Percentiles rank a stretch among this genome's conserved stretches.
Conservation (phyloP, 2,329 filamentous ascomycete species). For the Orbilia oligospora region DNA sequence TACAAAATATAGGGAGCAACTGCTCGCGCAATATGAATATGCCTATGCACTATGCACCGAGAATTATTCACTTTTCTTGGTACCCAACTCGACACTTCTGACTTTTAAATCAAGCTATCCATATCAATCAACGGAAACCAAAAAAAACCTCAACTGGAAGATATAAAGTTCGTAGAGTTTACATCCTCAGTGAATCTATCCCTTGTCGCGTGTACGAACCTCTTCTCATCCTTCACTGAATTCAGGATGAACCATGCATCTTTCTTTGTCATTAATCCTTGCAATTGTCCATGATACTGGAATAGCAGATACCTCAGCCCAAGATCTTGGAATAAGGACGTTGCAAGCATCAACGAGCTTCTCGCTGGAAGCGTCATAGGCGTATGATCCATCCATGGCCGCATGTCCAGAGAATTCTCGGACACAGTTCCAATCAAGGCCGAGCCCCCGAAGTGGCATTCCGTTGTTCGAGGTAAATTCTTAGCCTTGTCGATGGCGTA, state of each 20-base stretch:
- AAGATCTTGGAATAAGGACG: slow-evolving; percentile 94
- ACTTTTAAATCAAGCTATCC: not conserved
- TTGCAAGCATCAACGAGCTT: slow-evolving; percentile 84
- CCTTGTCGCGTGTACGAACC: slow-evolving; percentile 67
- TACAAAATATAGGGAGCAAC: not conserved
- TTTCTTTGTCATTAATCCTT: slow-evolving; percentile 94
- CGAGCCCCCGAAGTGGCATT: slow-evolving; percentile 84
- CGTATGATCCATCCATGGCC: slow-evolving; percentile 99
- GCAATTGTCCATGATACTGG: slow-evolving; percentile 82
- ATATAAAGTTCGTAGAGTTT: slow-evolving; percentile 11
- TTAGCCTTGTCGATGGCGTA: slow-evolving; percentile 81
- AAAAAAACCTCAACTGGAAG: slow-evolving; percentile 21
- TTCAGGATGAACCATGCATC: slow-evolving; percentile 96
- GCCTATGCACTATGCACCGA: not conserved
- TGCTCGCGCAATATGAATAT: not conserved
- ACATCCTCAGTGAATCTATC: slow-evolving; percentile 51
- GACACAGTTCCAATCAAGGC: slow-evolving; percentile 48
- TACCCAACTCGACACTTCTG: not conserved
- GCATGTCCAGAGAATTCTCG: slow-evolving; percentile 78
- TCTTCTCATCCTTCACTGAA: slow-evolving; percentile 75
- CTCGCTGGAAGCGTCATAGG: slow-evolving; percentile 88
- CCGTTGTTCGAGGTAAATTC: slow-evolving; percentile 65
- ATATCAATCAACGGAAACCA: slow-evolving; percentile 17
- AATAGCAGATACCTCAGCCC: slow-evolving; percentile 92
- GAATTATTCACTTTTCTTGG: not conserved